Evolutionary conservation across 257 asterid genomes (phyloP).

Genomic region (Rubia yunnanensis): DNA sequence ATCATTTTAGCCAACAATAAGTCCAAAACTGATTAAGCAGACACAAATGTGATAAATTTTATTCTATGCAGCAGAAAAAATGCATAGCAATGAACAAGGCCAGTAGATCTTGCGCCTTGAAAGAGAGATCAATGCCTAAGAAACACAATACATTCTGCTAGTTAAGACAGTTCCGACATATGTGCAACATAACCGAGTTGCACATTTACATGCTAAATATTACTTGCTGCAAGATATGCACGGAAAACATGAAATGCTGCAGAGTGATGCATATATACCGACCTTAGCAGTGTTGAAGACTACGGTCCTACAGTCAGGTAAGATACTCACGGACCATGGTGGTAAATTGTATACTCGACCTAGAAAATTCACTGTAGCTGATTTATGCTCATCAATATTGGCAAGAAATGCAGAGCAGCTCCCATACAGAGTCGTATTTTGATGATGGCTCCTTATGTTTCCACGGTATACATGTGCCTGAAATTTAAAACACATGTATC

Average conservation of each 20-base stretch:
- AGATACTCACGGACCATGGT: slow-evolving; percentile 90
- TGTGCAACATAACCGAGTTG: not conserved
- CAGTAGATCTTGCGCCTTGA: not conserved
- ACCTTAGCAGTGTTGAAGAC: slow-evolving; percentile 84
- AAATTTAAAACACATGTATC: slow-evolving; percentile 10
- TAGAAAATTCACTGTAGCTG: slow-evolving; percentile 50
- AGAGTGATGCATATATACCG: slow-evolving; percentile 7
- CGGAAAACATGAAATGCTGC: not conserved
- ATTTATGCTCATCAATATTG: slow-evolving; percentile 67
- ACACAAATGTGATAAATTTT: not conserved
- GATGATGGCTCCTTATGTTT: slow-evolving; percentile 15
- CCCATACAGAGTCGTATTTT: slow-evolving; percentile 16
- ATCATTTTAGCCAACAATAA: not conserved
- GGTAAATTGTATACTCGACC: slow-evolving; percentile 58
- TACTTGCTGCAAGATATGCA: not conserved
- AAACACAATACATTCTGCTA: not conserved
- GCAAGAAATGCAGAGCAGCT: slow-evolving; percentile 89
- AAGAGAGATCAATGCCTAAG: not conserved
- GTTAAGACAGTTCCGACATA: not conserved
- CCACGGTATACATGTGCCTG: slow-evolving; percentile 73
- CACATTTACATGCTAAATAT: not conserved
- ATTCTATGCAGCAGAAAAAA: slow-evolving; percentile 1
- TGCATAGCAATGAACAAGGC: not conserved
- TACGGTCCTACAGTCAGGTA: slow-evolving; percentile 72
- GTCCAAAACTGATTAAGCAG: not conserved